A percentile compares a stretch with the other conserved stretches of the same genome.
These are phyloP conservation scores for Penicillium subrubescens DNA, from an alignment of 495 filamentous ascomycete genomes.

Conservation along the genomic window DNA sequence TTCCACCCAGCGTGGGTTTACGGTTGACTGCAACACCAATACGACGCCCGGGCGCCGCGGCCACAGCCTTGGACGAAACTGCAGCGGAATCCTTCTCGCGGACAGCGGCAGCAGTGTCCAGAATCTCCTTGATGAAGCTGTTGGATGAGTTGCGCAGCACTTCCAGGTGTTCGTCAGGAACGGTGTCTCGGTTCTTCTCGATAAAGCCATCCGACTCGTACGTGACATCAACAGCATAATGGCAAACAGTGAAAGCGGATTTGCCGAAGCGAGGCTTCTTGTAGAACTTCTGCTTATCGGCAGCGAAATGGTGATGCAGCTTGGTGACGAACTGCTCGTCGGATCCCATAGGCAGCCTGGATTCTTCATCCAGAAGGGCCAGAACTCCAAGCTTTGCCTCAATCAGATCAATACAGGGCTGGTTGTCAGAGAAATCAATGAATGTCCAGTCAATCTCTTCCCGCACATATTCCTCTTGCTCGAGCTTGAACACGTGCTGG, in stretches of 20 bases:
- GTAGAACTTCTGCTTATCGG: conserved; percentile 94
- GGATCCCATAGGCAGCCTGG: conserved; percentile 91
- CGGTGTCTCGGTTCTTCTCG: conserved; percentile 98
- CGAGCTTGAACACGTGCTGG: conserved; percentile 99
- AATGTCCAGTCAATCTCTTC: conserved; percentile 99
- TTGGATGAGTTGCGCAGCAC: conserved; percentile 85
- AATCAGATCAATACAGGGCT: conserved; percentile 99
- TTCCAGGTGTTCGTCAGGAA: conserved; percentile 97
- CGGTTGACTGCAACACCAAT: conserved; percentile 89
- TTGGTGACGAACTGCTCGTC: conserved; percentile 98
- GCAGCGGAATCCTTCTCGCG: conserved; percentile 86
- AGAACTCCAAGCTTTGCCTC: conserved; percentile 95
- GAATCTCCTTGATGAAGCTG: conserved; percentile 78
- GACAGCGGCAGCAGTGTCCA: conserved; percentile 81
- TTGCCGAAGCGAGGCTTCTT: conserved; percentile 98
- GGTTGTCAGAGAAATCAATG: conserved; percentile 99
- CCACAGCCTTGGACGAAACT: conserved; percentile 67
- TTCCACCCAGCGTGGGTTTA: conserved; percentile 96
- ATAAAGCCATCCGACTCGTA: conserved; percentile 99
- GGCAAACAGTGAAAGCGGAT: conserved; percentile 96
- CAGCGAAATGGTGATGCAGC: conserved; percentile 90
- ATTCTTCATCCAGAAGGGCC: conserved; percentile 93
- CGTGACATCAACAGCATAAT: conserved; percentile 98
- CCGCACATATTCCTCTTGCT: conserved; percentile 96
- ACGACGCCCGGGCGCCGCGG: conserved; percentile 71